Percentiles rank a stretch among this genome's conserved stretches.
phyloP scores from a whole-genome alignment of 78 protist species.

The Protostelium mycophagum region DNA sequence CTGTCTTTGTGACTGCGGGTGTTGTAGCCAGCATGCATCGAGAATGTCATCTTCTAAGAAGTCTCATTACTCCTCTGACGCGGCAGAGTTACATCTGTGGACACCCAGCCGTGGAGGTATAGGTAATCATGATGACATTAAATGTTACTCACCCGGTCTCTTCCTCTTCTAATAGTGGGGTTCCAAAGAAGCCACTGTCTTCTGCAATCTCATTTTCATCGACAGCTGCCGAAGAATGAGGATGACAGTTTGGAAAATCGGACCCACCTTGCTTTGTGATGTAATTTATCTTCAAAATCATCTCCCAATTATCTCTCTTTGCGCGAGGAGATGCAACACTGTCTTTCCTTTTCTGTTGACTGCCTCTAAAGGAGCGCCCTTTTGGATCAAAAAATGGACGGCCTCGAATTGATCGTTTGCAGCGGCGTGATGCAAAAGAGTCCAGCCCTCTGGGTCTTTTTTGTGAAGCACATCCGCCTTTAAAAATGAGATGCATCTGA shows the following conservation, averaged over 20 bases:
- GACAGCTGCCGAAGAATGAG: not conserved
- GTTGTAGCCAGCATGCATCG: no score
- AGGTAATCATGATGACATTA: no score
- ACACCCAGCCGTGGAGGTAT: no score
- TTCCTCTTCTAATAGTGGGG: no score
- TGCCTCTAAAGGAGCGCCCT: not conserved
- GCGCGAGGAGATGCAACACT: not conserved
- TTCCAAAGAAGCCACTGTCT: no score
- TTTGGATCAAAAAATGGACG: not conserved
- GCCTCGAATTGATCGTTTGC: not conserved
- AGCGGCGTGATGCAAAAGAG: not conserved
- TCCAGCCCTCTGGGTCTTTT: not conserved
- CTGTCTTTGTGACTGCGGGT: no score
- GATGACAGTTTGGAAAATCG: no score
- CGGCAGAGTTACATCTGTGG: no score
- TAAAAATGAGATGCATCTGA: not conserved
- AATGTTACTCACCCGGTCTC: no score
- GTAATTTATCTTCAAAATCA: not conserved
- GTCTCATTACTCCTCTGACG: no score
- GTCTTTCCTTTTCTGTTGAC: not conserved
- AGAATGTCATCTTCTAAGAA: no score
- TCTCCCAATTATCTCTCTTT: not conserved
- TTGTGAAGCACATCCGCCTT: not conserved
- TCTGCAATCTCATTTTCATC: no score
- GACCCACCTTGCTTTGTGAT: not conserved